Evolutionary conservation across 768 basidiomycete genomes (phyloP), one percentile per base, ranked within the genome.

Genomic region (Gloeopeniophorella convolvens): DNA sequence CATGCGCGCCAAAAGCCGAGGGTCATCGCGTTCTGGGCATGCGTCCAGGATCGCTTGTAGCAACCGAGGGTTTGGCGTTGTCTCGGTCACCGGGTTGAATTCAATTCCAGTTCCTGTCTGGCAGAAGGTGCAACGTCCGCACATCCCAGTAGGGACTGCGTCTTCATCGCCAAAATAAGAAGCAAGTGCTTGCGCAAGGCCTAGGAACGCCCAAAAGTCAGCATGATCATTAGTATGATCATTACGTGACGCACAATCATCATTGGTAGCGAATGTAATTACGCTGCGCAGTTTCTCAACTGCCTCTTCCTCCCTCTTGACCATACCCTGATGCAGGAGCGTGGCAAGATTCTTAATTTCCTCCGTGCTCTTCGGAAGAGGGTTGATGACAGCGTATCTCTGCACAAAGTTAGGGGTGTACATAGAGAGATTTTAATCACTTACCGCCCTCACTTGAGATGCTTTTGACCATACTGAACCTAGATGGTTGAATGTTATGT

Each of bases 1-100:
- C 65, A 74, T 66, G 7, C 74, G 70, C 2, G 76, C 73, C n/a
- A 77, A 64, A 27, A 75, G 63, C 5, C 72, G 72, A 21, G 74
- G 70, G 48, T 76, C 75, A 48, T 76, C 73, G 27, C 74, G 72
- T 36, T 70, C 72, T 30, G 65, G 68, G 56, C 72, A 75, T n/a
- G 67, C 69, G 12, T 55, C 56, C 20, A 75, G 65, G 41, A 77
- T 72, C 11, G 60, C 64, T 23, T 59, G 47, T 50, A 76, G 59
- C 41, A 66, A 63, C 12, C 12, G 54, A 3, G 62, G 62, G 59
- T 70, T 56, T 23, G 68, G 52, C 21, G 54, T 42, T 15, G 58
- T 42, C 18, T 55, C 34, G 23, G 59, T 44, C 16, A 53, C 53
- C 30, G 59, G 46, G 27, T 60, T 52, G 51, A 73, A 73, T 11